phyloP scores from a whole-genome alignment of 2,329 filamentous ascomycete genomes.

The Didymella glomerata region DNA sequence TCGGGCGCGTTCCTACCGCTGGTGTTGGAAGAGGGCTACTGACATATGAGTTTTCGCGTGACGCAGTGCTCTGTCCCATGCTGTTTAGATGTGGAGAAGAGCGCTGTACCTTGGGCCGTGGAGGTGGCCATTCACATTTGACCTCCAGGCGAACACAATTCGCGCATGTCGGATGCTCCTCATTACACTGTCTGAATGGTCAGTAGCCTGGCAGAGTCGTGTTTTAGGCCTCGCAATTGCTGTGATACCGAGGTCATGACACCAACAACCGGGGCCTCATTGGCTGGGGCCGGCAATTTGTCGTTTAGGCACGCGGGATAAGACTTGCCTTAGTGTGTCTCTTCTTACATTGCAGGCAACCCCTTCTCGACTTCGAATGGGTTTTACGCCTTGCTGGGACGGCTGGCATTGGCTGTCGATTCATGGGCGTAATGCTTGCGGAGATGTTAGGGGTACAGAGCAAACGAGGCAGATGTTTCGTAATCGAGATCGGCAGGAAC shows the following conservation, averaged over 20 bases:
- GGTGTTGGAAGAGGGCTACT: slow-evolving; percentile 29
- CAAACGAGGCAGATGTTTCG: not conserved
- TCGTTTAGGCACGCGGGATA: not conserved
- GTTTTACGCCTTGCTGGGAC: slow-evolving; percentile 38
- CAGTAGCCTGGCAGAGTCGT: not conserved
- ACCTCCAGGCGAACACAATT: slow-evolving; percentile 44
- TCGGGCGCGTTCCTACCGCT: not conserved
- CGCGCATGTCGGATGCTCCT: slow-evolving; percentile 41
- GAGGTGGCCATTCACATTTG: slow-evolving; percentile 39
- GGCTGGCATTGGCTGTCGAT: slow-evolving; percentile 14
- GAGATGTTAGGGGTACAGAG: not conserved
- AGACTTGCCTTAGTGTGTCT: slow-evolving; percentile 43
- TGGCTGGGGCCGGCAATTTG: slow-evolving; percentile 1
- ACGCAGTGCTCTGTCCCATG: not conserved
- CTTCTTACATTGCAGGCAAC: slow-evolving; percentile 46
- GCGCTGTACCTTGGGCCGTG: not conserved
- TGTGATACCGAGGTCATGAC: not conserved
- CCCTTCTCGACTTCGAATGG: slow-evolving; percentile 45
- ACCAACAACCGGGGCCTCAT: not conserved
- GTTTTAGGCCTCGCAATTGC: not conserved
- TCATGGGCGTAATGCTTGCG: not conserved
- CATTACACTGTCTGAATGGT: slow-evolving; percentile 39
- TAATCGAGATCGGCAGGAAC: not conserved
- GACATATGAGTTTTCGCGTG: slow-evolving; percentile 22
- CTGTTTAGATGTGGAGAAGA: slow-evolving; percentile 3